Evolutionary conservation across 176 grass and related monocot species (phyloP), one percentile per base, ranked within the genome.

Genomic region (Musa acuminata): DNA sequence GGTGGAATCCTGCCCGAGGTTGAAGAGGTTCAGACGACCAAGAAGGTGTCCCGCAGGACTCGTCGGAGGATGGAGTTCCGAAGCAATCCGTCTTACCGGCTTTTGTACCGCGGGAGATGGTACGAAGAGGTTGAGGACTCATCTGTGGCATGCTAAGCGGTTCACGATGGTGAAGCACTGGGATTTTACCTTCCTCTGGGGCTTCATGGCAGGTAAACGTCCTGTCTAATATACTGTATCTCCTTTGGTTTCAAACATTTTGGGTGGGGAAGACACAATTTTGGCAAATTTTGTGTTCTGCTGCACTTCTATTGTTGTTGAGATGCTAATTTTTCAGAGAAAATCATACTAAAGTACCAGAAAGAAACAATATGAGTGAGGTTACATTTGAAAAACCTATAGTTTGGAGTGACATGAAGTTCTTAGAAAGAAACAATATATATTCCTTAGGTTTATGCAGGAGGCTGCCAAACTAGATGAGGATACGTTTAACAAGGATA

Each of bases 141-240:
- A 97, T 55, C 71, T 97, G 29, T 97, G 93, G 93, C 86, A 89
- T 62, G 87, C 93, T 8, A 97, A 97, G 82, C 89, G 93, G 74
- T 93, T 97, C 80, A 13, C 64, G 7, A 93, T 97, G 90, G 85
- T 60, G 49, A 93, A 87, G 67, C 75, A 49, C 2, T 97, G 90
- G 85, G 87, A 4, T 97, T 93, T 82, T 75, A 87, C 72, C 84
- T 93, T 52, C 87, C 90, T 0, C 82, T 91, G 2, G 84, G 84
- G 1, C 20, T 69, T 17, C 87, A 90, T 0, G 90, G 93, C n/a
- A 90, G 86, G 92, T 96, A 25, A 83, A 27, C 26, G 0, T 25
- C 3, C 3, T 67, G 48, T 8, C 16, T 68, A 48, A 16, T 68
- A 13, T 8, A 22, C 23, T 13, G 2, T 22, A 13, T 19, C 49